Evolutionary conservation across 192 early-diverging fungal species (phyloP), one percentile per base, ranked within the genome.

Genomic region (Piromyces sp.): DNA sequence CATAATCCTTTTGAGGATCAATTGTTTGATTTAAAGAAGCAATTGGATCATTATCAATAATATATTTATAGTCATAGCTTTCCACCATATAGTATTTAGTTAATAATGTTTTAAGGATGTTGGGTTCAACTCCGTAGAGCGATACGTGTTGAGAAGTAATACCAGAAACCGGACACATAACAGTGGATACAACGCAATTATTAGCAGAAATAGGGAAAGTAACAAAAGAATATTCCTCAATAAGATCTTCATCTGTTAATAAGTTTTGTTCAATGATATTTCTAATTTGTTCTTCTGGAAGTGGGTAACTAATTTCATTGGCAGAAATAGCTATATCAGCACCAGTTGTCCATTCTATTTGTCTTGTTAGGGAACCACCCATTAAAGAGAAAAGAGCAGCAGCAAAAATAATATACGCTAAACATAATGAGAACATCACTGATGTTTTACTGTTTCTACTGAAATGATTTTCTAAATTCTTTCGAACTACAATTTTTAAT

Each of bases 361-460:
- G 31, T 38, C 83, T 80, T 17, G 80, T 14, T 14, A 86, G 38
- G 22, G 83, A 80, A 30, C 36, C 81, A 7, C 84, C 51, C 68
- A 84, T 83, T 78, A 86, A n/a, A 4, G 30, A 36, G 30, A 86
- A 86, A 83, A 86, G 84, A 6, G 83, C 83, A 5, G 85, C 85
- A 29, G 84, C 85, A 81, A 86, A 86, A 30, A 86, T 81, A 29
- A 86, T 79, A 79, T 84, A 86, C 0, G 85, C 85, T n/a, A 86
- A 83, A 37, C 82, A 86, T 13, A 86, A 37, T 30, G 85, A 83
- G 78, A 86, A 83, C 30, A 86, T 86, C 16, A 84, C 36, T 19
- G 85, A 81, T 5, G 85, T 84, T 79, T 83, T 86, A 68, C 79
- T 40, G 80, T 86, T 86, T 16, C 84, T 38, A 16, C 82, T 80